phyloP scores from a whole-genome alignment of 2,329 filamentous ascomycete species.

The Leptographium galeiforme region DNA sequence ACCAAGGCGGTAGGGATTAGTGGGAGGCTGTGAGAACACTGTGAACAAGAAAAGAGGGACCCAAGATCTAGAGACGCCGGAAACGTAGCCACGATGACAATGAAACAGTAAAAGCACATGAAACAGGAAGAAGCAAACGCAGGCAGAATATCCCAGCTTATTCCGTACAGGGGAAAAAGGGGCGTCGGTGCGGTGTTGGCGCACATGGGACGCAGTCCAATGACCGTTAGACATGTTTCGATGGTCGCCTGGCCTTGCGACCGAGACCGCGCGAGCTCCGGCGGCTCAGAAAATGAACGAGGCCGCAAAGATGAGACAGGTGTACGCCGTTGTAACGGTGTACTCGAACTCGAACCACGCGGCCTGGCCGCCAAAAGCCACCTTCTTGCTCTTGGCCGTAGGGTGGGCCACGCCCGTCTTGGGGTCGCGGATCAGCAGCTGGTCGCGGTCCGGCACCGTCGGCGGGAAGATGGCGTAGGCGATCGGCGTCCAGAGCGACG shows the following conservation, averaged over 20 bases:
- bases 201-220: too few species aligned
- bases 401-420: constrained; percentile 42
- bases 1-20: too few species aligned
- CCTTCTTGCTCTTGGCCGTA: constrained; percentile 25
- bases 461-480: constrained; percentile 49
- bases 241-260: too few species aligned
- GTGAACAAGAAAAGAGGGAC: too few species aligned
- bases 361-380: constrained; percentile 26
- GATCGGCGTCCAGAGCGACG: constrained; percentile 44
- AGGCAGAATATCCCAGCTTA: background rate
- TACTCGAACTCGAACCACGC: constrained; percentile 45
- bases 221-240: too few species aligned
- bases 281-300: constrained; percentile 2
- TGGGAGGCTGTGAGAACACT: too few species aligned
- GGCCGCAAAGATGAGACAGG: constrained; percentile 32
- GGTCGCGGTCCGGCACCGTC: constrained; percentile 22
- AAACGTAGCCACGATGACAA: background rate
- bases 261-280: background rate
- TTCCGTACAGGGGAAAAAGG: too few species aligned
- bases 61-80: too few species aligned
- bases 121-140: background rate
- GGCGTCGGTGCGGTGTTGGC: too few species aligned
- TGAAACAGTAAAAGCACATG: background rate
- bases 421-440: constrained; percentile 39
- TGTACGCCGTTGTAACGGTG: constrained; percentile 35